These are phyloP conservation scores for Flaveria brownii DNA, from an alignment of 129 eudicot genomes.

Conservation along the genomic window DNA sequence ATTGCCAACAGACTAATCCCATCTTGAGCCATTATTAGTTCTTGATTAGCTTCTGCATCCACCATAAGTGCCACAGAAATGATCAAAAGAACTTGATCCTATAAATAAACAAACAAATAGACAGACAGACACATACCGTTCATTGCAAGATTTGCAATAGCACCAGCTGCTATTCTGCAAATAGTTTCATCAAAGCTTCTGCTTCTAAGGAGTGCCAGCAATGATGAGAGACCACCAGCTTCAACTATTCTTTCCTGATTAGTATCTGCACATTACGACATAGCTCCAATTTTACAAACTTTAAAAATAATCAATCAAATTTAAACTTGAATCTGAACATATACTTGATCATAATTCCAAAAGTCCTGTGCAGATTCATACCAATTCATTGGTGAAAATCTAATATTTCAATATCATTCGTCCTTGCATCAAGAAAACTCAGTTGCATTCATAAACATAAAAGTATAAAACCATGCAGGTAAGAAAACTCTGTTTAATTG, in stretches of 20 bases:
- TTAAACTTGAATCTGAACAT: conserved; percentile 13
- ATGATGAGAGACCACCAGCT: conserved; percentile 96
- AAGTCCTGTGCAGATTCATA: not conserved
- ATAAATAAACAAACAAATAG: not conserved
- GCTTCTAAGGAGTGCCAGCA: conserved; percentile 81
- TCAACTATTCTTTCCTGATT: conserved; percentile 96
- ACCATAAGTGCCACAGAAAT: conserved; percentile 1
- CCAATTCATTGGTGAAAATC: conserved; percentile 12
- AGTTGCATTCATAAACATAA: not conserved
- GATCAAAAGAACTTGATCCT: not conserved
- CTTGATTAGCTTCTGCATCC: conserved; percentile 86
- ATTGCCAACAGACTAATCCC: conserved; percentile 85
- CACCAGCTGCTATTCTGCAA: conserved; percentile 98
- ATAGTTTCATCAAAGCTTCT: conserved; percentile 88
- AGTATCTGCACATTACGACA: conserved; percentile 53
- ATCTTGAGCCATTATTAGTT: conserved; percentile 93
- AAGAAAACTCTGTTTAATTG: conserved; percentile 3
- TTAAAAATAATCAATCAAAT: not conserved
- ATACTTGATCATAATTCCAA: not conserved
- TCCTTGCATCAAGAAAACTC: not conserved
- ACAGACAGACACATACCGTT: conserved; percentile 56
- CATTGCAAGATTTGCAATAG: conserved; percentile 99
- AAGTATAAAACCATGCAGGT: not conserved
- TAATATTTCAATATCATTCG: not conserved
- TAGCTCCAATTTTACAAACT: conserved; percentile 17